Conservation (phyloP, 208 protist species). For the Borovskyia barvae region DNA sequence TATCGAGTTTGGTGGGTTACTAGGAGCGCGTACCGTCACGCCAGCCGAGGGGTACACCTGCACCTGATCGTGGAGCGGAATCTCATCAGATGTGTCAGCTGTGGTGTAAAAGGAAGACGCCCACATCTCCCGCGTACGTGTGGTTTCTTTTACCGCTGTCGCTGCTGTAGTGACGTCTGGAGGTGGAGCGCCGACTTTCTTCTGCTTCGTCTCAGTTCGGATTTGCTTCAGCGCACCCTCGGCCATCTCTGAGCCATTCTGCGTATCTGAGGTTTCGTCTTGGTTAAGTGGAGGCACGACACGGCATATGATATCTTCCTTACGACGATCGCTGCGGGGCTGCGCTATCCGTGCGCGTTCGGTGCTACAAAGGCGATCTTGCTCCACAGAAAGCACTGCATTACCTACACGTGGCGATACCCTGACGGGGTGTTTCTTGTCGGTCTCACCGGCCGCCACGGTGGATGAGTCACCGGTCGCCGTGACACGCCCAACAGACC, state of each 20-base stretch:
- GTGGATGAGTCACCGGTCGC: background rate
- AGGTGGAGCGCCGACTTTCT: background rate
- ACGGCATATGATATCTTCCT: conserved; percentile 17
- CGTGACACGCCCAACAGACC: background rate
- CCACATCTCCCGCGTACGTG: conserved; percentile 22
- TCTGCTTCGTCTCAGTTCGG: no score
- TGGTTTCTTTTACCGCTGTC: conserved; percentile 2
- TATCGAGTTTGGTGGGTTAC: background rate
- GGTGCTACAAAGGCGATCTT: conserved; percentile 11
- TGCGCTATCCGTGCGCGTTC: conserved; percentile 1
- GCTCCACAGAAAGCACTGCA: conserved; percentile 17
- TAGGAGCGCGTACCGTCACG: conserved; percentile 20
- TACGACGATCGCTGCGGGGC: conserved; percentile 2
- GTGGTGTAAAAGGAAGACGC: conserved; percentile 21
- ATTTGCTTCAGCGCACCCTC: no score
- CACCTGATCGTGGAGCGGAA: conserved; percentile 29
- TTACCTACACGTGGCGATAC: background rate
- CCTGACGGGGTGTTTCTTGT: background rate
- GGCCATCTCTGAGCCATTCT: no score
- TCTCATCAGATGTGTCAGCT: conserved; percentile 8
- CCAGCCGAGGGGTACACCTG: conserved; percentile 28
- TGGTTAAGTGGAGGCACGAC: conserved; percentile 1
- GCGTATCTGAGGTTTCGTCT: background rate
- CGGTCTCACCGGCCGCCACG: background rate
- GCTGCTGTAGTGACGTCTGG: background rate